Base-by-base conservation (phyloP, 2,329 filamentous ascomycete species). In the Cryphonectria naterciae region DNA sequence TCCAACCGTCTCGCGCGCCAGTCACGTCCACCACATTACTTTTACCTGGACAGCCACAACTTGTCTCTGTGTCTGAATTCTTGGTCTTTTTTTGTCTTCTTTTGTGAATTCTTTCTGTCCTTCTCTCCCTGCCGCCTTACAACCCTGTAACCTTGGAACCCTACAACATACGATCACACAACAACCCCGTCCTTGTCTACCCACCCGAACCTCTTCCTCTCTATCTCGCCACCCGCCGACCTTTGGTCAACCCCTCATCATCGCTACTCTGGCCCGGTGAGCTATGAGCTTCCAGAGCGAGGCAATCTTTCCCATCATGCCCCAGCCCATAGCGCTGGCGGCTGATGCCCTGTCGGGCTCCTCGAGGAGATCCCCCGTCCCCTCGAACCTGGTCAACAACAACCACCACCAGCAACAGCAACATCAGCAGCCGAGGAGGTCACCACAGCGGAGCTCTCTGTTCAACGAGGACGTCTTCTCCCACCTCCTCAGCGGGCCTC, bases 281-380 rank as follows among this genome's bases (percentile, higher is more conserved):
- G 49, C 39, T 72, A 72, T 72, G 71, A 67, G 37, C 7, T 72
- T 63, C 11, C 71, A 7, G 46, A 32, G 43, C 37, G 62, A 63
- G 25, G 25, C 68, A 6, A 49, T 64, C 63, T 68, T 72, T 7
- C 71, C 68, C 17, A 43, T 72, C 62, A 72, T 71, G 1, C 68
- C 71, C 56, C 68, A 67, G 68, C 71, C 71, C n/a, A 68, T 72
- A 56, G 68, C 71, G 71, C 66, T 72, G 62, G 68, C 71, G n/a
- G 65, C 67, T 5, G 67, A 68, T 25, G 70, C 71, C 5, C 52
- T 70, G 17, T 60, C 69, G 10, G 68, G 68, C 62, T 32, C 71
- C 37, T 17, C 65, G 11, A 32, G 62, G 63, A 61, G 32, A 43
- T 49, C 71, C 11, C 68, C 65, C 25, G 39, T 25, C 39, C 71